Evolutionary conservation across 225 moss, liverwort and hornwort species (phyloP), one percentile per base, ranked within the genome.

Genomic region (Physcomitrellopsis africana): DNA sequence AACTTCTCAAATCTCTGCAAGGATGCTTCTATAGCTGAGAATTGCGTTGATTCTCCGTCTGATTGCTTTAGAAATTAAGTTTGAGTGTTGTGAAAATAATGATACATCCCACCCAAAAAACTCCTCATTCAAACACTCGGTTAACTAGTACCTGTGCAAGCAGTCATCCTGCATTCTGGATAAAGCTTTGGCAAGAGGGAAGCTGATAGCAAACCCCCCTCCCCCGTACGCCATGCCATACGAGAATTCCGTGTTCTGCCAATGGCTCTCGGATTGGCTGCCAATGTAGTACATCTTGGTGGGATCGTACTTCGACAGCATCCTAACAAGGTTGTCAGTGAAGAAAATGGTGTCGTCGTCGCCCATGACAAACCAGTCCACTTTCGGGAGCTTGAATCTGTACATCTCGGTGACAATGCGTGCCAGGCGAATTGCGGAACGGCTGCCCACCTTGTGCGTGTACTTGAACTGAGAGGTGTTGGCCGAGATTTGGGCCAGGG

Each of bases 341-440:
- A 91, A 94, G 84, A 94, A 97, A 58, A 97, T 57, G 37, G 94
- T 97, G 74, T 97, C 96, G 27, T 97, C 96, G 19, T 97, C 96
- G 7, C 96, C 96, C 96, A 97, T 94, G 74, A 97, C 94, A 55
- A 91, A 94, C 96, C 96, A 97, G 59, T 97, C 92, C 70, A 97
- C 86, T 53, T 90, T 57, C 11, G 86, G 78, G 20, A 94, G 80
- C 51, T 80, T 77, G 67, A 94, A 70, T 45, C 96, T 70, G 74
- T 91, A 91, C 54, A 87, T 91, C 81, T 97, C 92, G 45, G 92
- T 84, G 26, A 97, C 92, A 12, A 97, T 81, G 68, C 96, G 83
- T 43, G 96, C 91, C 58, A 97, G 89, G 60, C 96, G 94, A 75
- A 97, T 88, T 60, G 92, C 96, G 7, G 96, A 89, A 19, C 94